Percentiles rank a stretch among this genome's conserved stretches.
These are phyloP conservation scores for Amanita inopinata DNA, from an alignment of 768 basidiomycete species.

Conservation along the genomic window DNA sequence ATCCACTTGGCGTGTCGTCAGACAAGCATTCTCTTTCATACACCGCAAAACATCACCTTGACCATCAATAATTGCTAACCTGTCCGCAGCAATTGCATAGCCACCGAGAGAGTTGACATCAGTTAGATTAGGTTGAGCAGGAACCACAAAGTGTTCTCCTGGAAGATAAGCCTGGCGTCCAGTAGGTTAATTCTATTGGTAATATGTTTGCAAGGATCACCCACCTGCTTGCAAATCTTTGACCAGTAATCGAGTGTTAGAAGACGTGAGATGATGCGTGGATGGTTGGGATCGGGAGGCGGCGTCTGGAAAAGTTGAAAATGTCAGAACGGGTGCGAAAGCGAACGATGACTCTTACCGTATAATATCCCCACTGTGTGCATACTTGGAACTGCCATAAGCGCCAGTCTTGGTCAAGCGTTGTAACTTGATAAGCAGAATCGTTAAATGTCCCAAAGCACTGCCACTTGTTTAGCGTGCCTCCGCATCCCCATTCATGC, in stretches of 20 bases:
- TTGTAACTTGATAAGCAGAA: conserved; percentile 47
- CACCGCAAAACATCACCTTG: conserved; percentile 38
- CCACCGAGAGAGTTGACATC: conserved; percentile 77
- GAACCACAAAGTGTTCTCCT: conserved; percentile 67
- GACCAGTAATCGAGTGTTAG: conserved; percentile 37
- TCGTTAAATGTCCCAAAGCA: conserved; percentile 86
- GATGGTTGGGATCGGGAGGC: conserved; percentile 58
- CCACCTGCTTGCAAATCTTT: conserved; percentile 27
- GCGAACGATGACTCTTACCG: conserved; percentile 26
- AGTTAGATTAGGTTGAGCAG: conserved; percentile 66
- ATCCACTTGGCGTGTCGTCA: conserved; percentile 44
- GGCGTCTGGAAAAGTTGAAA: conserved; percentile 54
- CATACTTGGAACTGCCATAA: conserved; percentile 89
- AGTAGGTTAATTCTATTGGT: conserved; percentile 1
- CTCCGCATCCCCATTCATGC: background rate
- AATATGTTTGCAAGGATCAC: background rate
- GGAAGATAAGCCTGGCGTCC: conserved; percentile 79
- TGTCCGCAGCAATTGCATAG: conserved; percentile 70
- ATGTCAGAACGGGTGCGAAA: background rate
- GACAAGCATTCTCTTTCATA: background rate
- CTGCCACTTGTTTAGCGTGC: conserved; percentile 22
- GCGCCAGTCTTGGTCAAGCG: conserved; percentile 69
- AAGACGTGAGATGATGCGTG: conserved; percentile 73
- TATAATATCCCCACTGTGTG: conserved; percentile 95
- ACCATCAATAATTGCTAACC: conserved; percentile 83